phyloP scores from a whole-genome alignment of 495 filamentous ascomycete genomes.

The Viridothelium virens region DNA sequence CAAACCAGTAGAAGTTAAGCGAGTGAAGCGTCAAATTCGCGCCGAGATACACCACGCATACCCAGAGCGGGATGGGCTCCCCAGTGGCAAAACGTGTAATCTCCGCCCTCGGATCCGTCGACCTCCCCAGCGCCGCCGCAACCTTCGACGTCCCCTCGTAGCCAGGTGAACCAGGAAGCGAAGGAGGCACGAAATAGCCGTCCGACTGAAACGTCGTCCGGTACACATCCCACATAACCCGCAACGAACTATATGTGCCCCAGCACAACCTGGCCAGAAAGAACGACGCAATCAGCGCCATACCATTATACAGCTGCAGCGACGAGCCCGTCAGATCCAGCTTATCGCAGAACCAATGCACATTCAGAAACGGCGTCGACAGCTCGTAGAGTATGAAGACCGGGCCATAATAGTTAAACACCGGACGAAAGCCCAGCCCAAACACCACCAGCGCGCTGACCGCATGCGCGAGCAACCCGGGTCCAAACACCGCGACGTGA shows the following conservation, averaged over 20 bases:
- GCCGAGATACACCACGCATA: conserved; percentile 64
- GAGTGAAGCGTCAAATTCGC: conserved; percentile 75
- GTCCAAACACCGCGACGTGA: conserved; percentile 73
- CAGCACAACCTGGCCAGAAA: conserved; percentile 85
- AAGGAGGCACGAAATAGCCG: not conserved
- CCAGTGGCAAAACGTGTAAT: conserved; percentile 44
- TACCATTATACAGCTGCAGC: conserved; percentile 79
- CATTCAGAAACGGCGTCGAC: conserved; percentile 84
- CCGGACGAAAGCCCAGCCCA: conserved; percentile 82
- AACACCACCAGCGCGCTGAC: conserved; percentile 79
- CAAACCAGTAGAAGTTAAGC: conserved; percentile 94
- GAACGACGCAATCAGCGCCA: conserved; percentile 64
- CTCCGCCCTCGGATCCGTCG: conserved; percentile 36
- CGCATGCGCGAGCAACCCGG: conserved; percentile 85
- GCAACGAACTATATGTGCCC: conserved; percentile 73
- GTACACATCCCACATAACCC: conserved; percentile 78
- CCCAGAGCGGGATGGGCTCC: conserved; percentile 62
- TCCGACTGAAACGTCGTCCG: conserved; percentile 31
- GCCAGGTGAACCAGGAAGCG: not conserved
- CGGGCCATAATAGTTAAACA: conserved; percentile 85
- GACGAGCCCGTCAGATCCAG: conserved; percentile 81
- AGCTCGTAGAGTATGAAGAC: conserved; percentile 98
- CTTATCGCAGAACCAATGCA: conserved; percentile 99
- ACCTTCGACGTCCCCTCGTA: conserved; percentile 4
- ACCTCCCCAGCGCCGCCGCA: not conserved